Evolutionary conservation across 2,329 filamentous ascomycete genomes (phyloP), one percentile per base, ranked within the genome.

Genomic region (Didymella lethalis): DNA sequence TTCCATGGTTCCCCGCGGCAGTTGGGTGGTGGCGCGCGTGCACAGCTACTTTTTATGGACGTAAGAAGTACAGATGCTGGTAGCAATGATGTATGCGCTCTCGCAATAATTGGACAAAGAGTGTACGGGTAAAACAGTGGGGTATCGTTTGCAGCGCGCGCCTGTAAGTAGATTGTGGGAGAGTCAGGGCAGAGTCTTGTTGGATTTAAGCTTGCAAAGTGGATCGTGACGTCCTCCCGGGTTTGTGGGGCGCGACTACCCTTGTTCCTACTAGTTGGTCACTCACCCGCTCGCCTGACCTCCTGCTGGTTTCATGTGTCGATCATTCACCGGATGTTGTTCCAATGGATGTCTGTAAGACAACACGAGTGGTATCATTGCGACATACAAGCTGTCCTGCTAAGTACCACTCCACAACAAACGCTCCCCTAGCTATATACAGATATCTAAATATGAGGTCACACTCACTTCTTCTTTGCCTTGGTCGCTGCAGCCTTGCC

Each of bases 401-500:
- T 46, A 53, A 45, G 31, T 28, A 25, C n/a, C 40, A 23, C 38
- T n/a, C 25, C 25, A 41, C 7, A 8, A 6, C 14, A 28, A 25
- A 38, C 25, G 20, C 23, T 36, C n/a, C 16, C 38, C 20, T 26
- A 45, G 16, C 23, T 18, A 31, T 40, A 32, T 25, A 57, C 48
- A 25, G 7, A 6, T n/a, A 36, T 25, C n/a, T 46, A 28, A n/a
- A 57, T 29, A 20, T 25, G 11, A 41, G 2, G 10, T 25, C 16
- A 16, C 38, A 34, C 44, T 64, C 52, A 71, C 52, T 72, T 68
- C 62, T 69, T 71, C 51, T 55, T 58, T 8, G 61, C 62, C 45
- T 64, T 69, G 4, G 41, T 16, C 14, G 63, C 59, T n/a, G 66
- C 60, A 31, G 72, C 81, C 74, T 84, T 86, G 1, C 76, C 80